phyloP scores from a whole-genome alignment of 2,329 filamentous ascomycete species.

The Aspergillus calidoustus region DNA sequence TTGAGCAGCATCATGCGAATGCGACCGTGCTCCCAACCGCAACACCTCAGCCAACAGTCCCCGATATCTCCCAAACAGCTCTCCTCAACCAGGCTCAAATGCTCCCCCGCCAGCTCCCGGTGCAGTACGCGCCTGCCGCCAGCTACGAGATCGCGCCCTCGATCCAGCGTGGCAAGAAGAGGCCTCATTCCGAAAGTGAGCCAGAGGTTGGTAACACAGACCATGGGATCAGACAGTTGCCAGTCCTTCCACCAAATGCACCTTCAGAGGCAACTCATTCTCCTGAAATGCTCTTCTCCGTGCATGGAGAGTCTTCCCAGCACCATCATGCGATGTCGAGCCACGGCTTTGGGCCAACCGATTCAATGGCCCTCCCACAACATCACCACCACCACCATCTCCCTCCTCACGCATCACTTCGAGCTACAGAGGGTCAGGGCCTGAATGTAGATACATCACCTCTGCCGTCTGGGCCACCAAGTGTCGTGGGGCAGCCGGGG shows the following conservation, averaged over 20 bases:
- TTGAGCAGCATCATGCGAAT: conserved; percentile 48
- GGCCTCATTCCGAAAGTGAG: conserved; percentile 38
- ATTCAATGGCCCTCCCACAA: conserved; percentile 51
- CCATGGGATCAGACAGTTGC: conserved; percentile 34
- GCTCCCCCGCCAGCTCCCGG: conserved; percentile 38
- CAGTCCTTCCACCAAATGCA: conserved; percentile 38
- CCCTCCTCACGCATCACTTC: conserved; percentile 72
- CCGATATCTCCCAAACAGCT: conserved; percentile 38
- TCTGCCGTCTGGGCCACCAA: conserved; percentile 69
- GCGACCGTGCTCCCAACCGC: conserved; percentile 38
- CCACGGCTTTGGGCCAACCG: conserved; percentile 46
- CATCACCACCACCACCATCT: conserved; percentile 82
- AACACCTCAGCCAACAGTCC: conserved; percentile 34
- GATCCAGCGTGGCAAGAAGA: conserved; percentile 40
- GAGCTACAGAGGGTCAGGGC: conserved; percentile 67
- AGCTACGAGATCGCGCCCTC: conserved; percentile 38
- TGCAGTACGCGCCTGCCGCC: conserved; percentile 40
- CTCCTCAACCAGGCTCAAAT: conserved; percentile 41
- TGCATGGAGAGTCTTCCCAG: conserved; percentile 37
- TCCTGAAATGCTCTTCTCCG: conserved; percentile 41
- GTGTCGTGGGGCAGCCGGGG: conserved; percentile 80
- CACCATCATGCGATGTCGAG: conserved; percentile 35
- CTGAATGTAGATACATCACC: conserved; percentile 50
- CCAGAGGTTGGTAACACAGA: conserved; percentile 30
- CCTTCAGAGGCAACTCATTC: conserved; percentile 37